Conservation (phyloP, 73 alveolate genomes). For the Paramecium tetraurelia region DNA sequence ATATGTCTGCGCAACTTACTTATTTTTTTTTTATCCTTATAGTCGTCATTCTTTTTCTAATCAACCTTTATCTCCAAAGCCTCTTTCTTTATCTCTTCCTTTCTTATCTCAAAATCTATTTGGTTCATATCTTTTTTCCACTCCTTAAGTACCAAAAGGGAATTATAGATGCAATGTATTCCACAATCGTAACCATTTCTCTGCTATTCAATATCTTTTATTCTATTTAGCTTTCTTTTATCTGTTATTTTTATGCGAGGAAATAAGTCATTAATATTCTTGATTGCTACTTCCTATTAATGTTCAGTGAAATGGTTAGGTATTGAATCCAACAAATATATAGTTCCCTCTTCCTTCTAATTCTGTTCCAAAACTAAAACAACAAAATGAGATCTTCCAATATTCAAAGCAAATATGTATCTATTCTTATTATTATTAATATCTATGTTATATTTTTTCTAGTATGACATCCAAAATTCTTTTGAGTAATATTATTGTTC, state of each 20-base stretch:
- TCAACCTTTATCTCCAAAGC: too few species aligned
- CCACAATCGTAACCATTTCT: background rate
- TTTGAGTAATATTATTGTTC: background rate
- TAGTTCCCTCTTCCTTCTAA: background rate
- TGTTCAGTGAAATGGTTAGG: background rate
- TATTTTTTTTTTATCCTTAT: background rate
- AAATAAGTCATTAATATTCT: background rate
- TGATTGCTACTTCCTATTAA: background rate
- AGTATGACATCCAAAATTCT: background rate
- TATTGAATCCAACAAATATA: background rate
- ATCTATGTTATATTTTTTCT: background rate
- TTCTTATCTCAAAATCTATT: background rate
- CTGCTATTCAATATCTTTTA: background rate
- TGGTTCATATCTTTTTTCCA: background rate
- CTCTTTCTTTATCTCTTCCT: too few species aligned
- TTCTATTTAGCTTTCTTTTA: background rate
- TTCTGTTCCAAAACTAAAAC: background rate
- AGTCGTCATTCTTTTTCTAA: too few species aligned
- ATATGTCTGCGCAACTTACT: background rate
- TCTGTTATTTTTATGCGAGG: background rate
- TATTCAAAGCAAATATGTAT: background rate
- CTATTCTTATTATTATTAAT: background rate
- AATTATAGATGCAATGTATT: background rate
- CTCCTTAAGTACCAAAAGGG: background rate
- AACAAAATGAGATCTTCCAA: background rate